Evolutionary conservation across 169 alveolate genomes (phyloP), one percentile per base, ranked within the genome.

Genomic region (Plasmodium inui): DNA sequence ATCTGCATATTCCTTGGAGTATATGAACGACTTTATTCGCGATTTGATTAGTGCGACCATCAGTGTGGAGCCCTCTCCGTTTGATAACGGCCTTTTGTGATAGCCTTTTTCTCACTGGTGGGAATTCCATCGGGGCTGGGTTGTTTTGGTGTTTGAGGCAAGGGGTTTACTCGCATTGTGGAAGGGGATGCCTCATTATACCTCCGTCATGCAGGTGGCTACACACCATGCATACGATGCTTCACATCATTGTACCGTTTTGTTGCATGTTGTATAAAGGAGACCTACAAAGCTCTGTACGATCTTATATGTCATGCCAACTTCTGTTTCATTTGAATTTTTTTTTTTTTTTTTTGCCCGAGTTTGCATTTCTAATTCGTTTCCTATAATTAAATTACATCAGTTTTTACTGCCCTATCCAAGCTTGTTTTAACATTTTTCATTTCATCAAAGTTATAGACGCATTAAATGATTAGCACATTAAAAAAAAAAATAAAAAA

Each of bases 11-110:
- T 67, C 96, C 30, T 76, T 92, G 19, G 95, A 93, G 53, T 76
- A 83, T 53, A 96, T 96, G 97, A 96, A 96, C 76, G 93, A 93
- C 0, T 96, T 96, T 53, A 96, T 96, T 22, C 84, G 79, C 39
- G 97, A 91, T n/a, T 71, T 96, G 10, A 96, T 96, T 3, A 67
- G 73, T 44, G 92, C 96, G 12, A 92, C 97, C 12, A 92, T 96
- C 8, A 94, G 95, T n/a, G 72, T 83, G 28, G 82, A 50, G n/a
- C 97, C 97, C 41, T 84, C 95, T 22, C 92, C 95, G n/a, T 50
- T 91, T 39, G 92, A 91, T 44, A 30, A 5, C 5, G 53, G 41
- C 26, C 8, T 74, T 22, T 37, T 85, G 32, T 26, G 37, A 83
- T 67, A 37, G 30, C 6, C 46, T 26, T 30, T 30, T 26, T 30